phyloP scores from a whole-genome alignment of 148 eudicot genomes.

The Rheum nobile region DNA sequence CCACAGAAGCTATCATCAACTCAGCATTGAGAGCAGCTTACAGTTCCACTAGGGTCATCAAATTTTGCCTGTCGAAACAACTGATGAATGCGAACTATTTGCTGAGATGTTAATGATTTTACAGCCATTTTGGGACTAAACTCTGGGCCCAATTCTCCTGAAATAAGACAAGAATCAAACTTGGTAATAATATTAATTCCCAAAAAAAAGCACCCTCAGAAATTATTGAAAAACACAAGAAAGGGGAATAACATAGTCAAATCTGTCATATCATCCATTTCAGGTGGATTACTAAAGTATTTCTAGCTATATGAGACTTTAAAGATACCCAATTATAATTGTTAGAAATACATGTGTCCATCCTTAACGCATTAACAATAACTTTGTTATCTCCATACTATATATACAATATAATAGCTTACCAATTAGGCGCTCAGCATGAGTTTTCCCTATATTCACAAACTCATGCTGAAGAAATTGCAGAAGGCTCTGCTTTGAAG shows the following conservation, averaged over 20 bases:
- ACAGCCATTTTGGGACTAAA: conserved; percentile 80
- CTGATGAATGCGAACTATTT: conserved; percentile 93
- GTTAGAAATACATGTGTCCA: background rate
- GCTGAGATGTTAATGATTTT: conserved; percentile 86
- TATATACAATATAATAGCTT: conserved; percentile 7
- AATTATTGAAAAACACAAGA: background rate
- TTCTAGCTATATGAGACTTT: background rate
- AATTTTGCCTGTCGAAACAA: conserved; percentile 98
- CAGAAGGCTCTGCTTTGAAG: conserved; percentile 68
- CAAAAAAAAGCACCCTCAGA: background rate
- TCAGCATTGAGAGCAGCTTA: conserved; percentile 26
- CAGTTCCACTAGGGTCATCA: conserved; percentile 97
- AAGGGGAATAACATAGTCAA: background rate
- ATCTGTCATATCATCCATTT: background rate
- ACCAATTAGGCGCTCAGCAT: conserved; percentile 96
- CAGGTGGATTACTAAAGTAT: background rate
- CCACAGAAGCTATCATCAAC: background rate
- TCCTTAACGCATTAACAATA: background rate
- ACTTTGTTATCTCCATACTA: background rate
- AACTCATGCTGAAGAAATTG: conserved; percentile 98
- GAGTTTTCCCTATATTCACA: conserved; percentile 76
- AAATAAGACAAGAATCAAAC: conserved; percentile 10
- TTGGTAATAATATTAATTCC: background rate
- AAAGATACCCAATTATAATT: background rate
- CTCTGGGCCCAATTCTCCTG: conserved; percentile 96